phyloP scores from a whole-genome alignment of 139 green algal species.

The Chlorella sp. region DNA sequence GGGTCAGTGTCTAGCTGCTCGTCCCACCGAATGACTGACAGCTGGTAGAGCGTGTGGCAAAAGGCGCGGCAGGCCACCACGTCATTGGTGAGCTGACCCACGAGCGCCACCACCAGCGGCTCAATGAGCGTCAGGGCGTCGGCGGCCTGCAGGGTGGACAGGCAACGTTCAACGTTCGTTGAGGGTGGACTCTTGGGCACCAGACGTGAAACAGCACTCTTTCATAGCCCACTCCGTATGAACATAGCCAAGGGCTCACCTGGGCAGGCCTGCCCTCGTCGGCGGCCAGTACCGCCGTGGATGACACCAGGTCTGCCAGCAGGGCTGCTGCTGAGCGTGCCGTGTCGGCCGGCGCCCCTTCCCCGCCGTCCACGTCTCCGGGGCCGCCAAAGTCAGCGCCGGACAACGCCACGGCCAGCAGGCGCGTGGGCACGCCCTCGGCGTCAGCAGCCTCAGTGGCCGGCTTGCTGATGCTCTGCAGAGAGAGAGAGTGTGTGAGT shows the following conservation, averaged over 20 bases:
- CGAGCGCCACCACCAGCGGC: background rate
- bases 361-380: background rate
- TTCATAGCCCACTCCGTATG: no score
- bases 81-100: background rate
- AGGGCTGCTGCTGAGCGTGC: constrained; percentile 2
- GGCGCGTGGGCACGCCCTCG: constrained; percentile 1
- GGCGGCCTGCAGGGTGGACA: background rate
- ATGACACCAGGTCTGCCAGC: background rate
- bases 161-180: background rate
- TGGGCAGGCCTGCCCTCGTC: background rate
- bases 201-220: no score
- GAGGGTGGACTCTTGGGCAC: background rate
- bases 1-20: background rate
- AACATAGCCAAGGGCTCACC: no score
- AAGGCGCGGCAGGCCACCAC: constrained; percentile 3
- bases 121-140: background rate
- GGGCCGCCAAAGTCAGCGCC: background rate
- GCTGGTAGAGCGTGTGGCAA: constrained; percentile 3
- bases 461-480: background rate
- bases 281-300: background rate
- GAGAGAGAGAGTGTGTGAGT: no score
- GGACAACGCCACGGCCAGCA: background rate
- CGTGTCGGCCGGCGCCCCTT: background rate
- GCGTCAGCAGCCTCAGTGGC: constrained; percentile 5
- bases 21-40: constrained; percentile 3